These are phyloP conservation scores for Botrytis deweyae DNA, from an alignment of 2,329 filamentous ascomycete genomes.

Conservation along the genomic window DNA sequence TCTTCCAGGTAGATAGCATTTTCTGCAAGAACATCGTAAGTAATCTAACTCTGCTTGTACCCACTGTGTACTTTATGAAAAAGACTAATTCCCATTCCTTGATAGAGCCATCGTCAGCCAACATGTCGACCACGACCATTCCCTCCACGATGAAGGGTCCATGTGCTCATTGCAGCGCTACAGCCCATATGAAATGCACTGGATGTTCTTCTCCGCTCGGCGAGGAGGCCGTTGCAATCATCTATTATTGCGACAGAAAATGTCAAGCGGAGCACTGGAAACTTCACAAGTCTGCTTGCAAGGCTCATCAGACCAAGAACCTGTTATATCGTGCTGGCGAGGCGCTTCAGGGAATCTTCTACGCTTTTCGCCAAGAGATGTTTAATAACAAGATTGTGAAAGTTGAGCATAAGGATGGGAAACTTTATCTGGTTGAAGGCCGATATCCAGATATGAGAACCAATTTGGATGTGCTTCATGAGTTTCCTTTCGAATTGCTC, in stretches of 20 bases:
- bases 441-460: no score
- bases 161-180: neutral
- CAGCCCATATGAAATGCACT: neutral
- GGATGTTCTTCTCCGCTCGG: neutral
- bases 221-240: neutral
- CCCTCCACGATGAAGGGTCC: neutral
- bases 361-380: slow-evolving; percentile 20
- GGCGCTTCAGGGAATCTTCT: slow-evolving; percentile 20
- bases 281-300: slow-evolving; percentile 14
- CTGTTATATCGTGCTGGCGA: slow-evolving; percentile 18
- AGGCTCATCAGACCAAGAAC: neutral
- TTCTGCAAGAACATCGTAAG: fast-evolving
- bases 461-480: no score
- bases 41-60: neutral
- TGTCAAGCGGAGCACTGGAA: slow-evolving; percentile 12
- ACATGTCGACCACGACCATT: neutral
- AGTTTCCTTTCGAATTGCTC: neutral
- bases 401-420: no score
- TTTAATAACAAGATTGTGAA: slow-evolving; percentile 17
- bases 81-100: neutral
- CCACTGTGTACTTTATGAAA: neutral
- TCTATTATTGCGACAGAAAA: slow-evolving; percentile 21
- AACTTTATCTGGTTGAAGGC: no score
- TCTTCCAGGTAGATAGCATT: neutral
- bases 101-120: neutral